Percentiles rank a stretch among this genome's conserved stretches.
phyloP scores from a whole-genome alignment of 2,329 filamentous ascomycete species.

The Colletotrichum falcatum region DNA sequence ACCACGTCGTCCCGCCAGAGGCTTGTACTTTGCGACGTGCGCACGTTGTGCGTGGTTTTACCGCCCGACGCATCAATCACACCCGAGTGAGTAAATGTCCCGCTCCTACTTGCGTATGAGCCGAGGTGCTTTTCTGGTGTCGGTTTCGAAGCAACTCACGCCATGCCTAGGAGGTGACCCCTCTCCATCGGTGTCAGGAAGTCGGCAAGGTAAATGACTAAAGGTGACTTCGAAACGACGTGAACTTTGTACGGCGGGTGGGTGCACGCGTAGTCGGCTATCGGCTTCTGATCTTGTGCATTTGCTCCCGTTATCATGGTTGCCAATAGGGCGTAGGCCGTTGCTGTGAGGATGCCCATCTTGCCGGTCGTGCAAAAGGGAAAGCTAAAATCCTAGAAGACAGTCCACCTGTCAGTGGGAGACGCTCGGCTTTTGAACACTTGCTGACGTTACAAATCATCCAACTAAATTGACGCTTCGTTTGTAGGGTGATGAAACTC shows the following conservation, averaged over 20 bases:
- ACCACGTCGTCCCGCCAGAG: slow-evolving; percentile 57
- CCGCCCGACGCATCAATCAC: slow-evolving; percentile 51
- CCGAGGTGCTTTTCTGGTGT: not conserved
- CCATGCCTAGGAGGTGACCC: slow-evolving; percentile 56
- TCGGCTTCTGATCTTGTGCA: slow-evolving; percentile 16
- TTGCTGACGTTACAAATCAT: not conserved
- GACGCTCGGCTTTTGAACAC: slow-evolving; percentile 2
- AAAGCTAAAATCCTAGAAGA: no score
- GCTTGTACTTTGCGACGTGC: slow-evolving; percentile 60
- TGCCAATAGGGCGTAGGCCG: slow-evolving; percentile 2
- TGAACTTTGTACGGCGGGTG: slow-evolving; percentile 55
- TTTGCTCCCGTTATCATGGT: not conserved
- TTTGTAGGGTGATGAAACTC: slow-evolving; percentile 23
- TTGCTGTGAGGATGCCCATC: not conserved
- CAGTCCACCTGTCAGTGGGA: not conserved
- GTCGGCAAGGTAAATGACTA: slow-evolving; percentile 62
- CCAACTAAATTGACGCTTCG: not conserved
- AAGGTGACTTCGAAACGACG: slow-evolving; percentile 60
- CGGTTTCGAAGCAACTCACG: slow-evolving; percentile 48
- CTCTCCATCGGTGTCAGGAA: slow-evolving; percentile 59
- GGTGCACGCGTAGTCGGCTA: slow-evolving; percentile 43
- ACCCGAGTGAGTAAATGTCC: slow-evolving; percentile 59
- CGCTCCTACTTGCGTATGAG: slow-evolving; percentile 48
- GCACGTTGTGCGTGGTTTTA: slow-evolving; percentile 52
- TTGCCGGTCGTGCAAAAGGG: not conserved